Percentiles rank a stretch among this genome's conserved stretches.
These are phyloP conservation scores for Lavandula angustifolia DNA, from an alignment of 257 asterid genomes.

Conservation along the genomic window DNA sequence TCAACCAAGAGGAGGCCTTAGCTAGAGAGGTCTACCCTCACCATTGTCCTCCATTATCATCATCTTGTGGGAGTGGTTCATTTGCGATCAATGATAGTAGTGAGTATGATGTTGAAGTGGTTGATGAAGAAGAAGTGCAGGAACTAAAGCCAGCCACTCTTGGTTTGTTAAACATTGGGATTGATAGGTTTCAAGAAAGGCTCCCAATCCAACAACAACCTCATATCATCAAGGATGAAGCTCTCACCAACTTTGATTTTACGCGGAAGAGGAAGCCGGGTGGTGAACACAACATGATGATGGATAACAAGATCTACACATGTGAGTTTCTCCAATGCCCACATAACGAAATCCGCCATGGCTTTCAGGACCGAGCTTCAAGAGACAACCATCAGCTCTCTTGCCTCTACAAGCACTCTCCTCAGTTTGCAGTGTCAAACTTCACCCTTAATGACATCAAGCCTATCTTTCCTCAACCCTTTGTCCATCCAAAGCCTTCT, in stretches of 20 bases:
- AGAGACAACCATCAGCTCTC: conserved; percentile 73
- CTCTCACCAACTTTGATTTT: conserved; percentile 39
- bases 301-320: conserved; percentile 52
- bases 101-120: no score
- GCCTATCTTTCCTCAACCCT: conserved; percentile 44
- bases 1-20: no score
- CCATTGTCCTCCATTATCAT: no score
- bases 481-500: conserved; percentile 39
- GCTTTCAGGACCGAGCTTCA: conserved; percentile 48
- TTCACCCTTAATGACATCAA: conserved; percentile 39
- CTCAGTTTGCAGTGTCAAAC: no score
- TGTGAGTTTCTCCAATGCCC: conserved; percentile 79
- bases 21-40: no score
- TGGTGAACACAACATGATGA: conserved; percentile 34
- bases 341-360: conserved; percentile 53
- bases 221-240: neutral
- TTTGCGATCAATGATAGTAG: no score
- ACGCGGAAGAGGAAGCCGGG: conserved; percentile 48
- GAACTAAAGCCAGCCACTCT: conserved; percentile 11
- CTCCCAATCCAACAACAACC: conserved; percentile 31
- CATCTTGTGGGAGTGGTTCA: no score
- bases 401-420: conserved; percentile 47
- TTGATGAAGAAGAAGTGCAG: no score
- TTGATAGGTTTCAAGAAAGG: conserved; percentile 34
- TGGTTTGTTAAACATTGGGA: conserved; percentile 39